Conservation (phyloP, 2,329 filamentous ascomycete species). For the Pyricularia sp. region DNA sequence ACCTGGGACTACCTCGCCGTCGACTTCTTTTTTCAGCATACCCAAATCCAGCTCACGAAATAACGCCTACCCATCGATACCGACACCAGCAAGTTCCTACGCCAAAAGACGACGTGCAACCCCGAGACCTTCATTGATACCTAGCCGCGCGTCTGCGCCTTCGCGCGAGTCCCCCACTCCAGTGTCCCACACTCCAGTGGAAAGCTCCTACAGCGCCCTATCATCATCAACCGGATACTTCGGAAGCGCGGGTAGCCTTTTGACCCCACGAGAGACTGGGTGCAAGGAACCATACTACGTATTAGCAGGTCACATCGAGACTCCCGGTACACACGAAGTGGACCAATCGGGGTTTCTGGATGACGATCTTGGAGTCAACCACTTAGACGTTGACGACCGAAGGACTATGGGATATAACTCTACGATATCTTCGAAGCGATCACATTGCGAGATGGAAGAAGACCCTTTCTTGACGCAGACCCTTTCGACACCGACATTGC, state of each 20-base stretch:
- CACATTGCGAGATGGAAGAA: constrained; percentile 24
- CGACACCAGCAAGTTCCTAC: constrained; percentile 27
- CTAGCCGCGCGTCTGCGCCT: constrained; percentile 21
- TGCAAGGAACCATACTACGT: constrained; percentile 28
- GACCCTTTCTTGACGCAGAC: constrained; percentile 6
- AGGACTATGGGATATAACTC: constrained; percentile 33
- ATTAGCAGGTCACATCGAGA: constrained; percentile 44
- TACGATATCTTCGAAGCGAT: constrained; percentile 23
- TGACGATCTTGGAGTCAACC: constrained; percentile 15
- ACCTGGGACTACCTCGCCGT: constrained; percentile 18
- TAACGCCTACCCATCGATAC: constrained; percentile 8
- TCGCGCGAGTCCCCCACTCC: constrained; percentile 22
- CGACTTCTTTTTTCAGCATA: constrained; percentile 17
- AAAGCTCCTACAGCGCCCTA: constrained; percentile 11
- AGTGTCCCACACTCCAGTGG: constrained; percentile 20
- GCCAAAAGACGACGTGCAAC: constrained; percentile 26
- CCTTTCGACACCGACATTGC: not conserved
- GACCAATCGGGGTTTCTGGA: constrained; percentile 37
- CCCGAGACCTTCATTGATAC: not conserved
- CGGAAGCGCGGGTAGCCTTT: constrained; percentile 11
- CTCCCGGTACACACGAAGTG: constrained; percentile 26
- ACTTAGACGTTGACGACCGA: constrained; percentile 48
- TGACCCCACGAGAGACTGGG: not conserved
- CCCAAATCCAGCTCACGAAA: constrained; percentile 19
- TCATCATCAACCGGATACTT: not conserved